These are phyloP conservation scores for Aphanomyces stellatus DNA, from an alignment of 352 stramenopile genomes.

Conservation along the genomic window DNA sequence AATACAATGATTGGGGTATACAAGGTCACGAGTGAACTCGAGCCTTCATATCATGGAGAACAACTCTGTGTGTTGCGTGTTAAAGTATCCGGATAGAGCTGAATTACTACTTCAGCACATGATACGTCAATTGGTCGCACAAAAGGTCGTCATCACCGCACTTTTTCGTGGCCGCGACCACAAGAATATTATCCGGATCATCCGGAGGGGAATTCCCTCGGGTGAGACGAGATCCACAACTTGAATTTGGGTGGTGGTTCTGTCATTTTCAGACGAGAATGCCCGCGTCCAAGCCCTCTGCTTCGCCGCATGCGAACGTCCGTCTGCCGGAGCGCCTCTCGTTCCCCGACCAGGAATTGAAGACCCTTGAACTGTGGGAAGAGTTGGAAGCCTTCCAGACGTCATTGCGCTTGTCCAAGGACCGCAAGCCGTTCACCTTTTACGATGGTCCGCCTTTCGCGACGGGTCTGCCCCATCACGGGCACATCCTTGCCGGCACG, in stretches of 20 bases:
- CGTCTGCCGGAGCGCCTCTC: constrained; percentile 75
- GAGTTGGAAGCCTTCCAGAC: constrained; percentile 86
- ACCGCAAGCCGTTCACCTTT: constrained; percentile 96
- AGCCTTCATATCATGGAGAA: no score
- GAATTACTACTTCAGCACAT: no score
- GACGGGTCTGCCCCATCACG: constrained; percentile 97
- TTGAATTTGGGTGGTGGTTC: constrained; percentile 5
- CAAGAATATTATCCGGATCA: neutral
- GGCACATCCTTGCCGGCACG: constrained; percentile 96
- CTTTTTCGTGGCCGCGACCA: no score
- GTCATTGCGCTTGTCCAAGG: constrained; percentile 88
- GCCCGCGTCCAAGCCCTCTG: neutral
- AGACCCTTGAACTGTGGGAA: constrained; percentile 72
- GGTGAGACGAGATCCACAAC: neutral
- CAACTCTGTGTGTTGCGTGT: no score
- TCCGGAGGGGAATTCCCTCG: neutral
- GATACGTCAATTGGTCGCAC: no score
- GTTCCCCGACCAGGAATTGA: constrained; percentile 76
- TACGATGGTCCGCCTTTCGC: constrained; percentile 99
- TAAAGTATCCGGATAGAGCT: no score
- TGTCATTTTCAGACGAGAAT: neutral
- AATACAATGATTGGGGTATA: no score
- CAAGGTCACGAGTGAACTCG: no score
- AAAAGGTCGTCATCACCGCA: no score
- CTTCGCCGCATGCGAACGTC: constrained; percentile 1